Percentiles rank a stretch among this genome's conserved stretches.
These are phyloP conservation scores for Pseudonitzschia delicatissima DNA, from an alignment of 108 stramenopile genomes.

Conservation along the genomic window DNA sequence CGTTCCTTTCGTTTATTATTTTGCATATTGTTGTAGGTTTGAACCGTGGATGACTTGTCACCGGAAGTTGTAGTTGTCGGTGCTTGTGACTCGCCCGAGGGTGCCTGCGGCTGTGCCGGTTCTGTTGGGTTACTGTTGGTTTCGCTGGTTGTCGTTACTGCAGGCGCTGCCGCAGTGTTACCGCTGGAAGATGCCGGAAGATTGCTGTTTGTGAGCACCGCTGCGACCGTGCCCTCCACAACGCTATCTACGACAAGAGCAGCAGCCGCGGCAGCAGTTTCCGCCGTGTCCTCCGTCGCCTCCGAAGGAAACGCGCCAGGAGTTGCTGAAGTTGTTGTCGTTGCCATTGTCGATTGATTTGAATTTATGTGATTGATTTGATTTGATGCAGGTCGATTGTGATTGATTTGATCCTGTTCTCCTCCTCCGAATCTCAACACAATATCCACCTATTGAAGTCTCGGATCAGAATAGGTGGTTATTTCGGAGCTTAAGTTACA, in stretches of 20 bases:
- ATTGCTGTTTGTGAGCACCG: background rate
- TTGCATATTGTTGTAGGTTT: background rate
- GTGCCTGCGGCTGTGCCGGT: background rate
- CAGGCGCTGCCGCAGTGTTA: background rate
- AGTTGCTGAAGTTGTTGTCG: background rate
- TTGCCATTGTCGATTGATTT: background rate
- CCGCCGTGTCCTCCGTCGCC: background rate
- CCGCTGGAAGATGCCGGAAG: background rate
- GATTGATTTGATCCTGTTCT: no score
- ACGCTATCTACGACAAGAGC: background rate
- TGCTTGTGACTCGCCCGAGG: background rate
- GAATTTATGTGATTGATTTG: no score
- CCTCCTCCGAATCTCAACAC: no score
- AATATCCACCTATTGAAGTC: no score
- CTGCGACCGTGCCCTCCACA: background rate
- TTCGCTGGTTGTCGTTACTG: background rate
- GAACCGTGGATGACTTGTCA: background rate
- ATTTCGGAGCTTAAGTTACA: no score
- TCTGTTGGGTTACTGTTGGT: background rate
- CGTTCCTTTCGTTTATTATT: constrained; percentile 70
- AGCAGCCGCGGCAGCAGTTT: background rate
- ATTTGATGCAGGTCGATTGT: no score
- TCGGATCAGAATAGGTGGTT: no score
- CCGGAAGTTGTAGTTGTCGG: background rate
- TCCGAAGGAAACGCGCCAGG: background rate